Conservation (phyloP, 345 rosid species). For the Aegle marmelos region DNA sequence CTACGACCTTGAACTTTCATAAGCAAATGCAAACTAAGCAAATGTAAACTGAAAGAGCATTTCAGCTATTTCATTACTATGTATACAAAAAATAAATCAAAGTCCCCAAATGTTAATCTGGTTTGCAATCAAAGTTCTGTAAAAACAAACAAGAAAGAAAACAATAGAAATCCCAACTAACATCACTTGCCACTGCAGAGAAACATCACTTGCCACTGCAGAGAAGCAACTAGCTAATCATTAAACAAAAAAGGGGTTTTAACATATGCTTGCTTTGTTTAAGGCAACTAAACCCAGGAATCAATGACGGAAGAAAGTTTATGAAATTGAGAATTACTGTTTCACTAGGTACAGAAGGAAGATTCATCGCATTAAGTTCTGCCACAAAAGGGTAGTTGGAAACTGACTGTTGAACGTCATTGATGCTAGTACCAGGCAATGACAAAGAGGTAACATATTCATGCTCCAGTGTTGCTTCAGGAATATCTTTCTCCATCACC, state of each 20-base stretch:
- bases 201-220: neutral
- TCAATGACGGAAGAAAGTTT: neutral
- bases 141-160: neutral
- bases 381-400: constrained; percentile 15
- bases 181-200: constrained; percentile 1
- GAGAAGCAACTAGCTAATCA: neutral
- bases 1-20: neutral
- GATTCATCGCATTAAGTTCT: constrained; percentile 21
- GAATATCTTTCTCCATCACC: constrained; percentile 17
- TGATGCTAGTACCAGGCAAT: constrained; percentile 18
- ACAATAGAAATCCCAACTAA: neutral
- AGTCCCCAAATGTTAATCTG: neutral
- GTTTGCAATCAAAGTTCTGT: neutral
- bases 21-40: neutral
- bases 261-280: neutral
- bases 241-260: neutral
- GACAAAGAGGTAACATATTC: constrained; percentile 10
- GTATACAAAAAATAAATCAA: neutral
- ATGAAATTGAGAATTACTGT: constrained; percentile 23
- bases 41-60: neutral
- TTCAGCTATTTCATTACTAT: neutral
- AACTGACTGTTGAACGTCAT: constrained; percentile 17
- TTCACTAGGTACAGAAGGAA: constrained; percentile 23
- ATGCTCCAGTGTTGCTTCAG: constrained; percentile 15
- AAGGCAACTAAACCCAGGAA: neutral